Percentiles rank a stretch among this genome's conserved stretches.
These are phyloP conservation scores for Phytophthora tentaculata DNA, from an alignment of 352 stramenopile genomes.

Conservation along the genomic window DNA sequence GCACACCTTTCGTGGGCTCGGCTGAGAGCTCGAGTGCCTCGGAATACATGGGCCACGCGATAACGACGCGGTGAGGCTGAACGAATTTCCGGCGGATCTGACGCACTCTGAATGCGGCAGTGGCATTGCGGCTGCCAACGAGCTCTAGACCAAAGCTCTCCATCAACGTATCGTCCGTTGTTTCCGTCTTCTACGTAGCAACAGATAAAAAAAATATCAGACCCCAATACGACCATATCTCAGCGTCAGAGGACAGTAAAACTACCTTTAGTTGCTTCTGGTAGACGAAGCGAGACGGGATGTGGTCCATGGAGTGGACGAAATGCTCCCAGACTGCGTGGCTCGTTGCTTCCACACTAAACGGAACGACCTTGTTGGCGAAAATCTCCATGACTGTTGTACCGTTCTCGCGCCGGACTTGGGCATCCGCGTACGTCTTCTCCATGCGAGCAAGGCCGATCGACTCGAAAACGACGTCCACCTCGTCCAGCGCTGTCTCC, in stretches of 20 bases:
- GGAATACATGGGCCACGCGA: constrained; percentile 62
- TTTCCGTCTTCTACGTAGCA: constrained; percentile 48
- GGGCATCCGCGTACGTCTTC: constrained; percentile 53
- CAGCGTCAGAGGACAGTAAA: not conserved
- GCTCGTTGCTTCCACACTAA: constrained; percentile 44
- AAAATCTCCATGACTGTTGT: constrained; percentile 60
- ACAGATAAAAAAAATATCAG: constrained; percentile 21
- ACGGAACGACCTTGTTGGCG: constrained; percentile 65
- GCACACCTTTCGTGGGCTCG: constrained; percentile 57
- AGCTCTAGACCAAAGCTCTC: constrained; percentile 64
- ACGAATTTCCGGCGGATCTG: constrained; percentile 64
- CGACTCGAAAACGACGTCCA: constrained; percentile 58
- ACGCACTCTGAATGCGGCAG: constrained; percentile 57
- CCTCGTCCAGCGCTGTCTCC: constrained; percentile 46
- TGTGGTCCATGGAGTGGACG: constrained; percentile 59
- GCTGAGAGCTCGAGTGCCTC: constrained; percentile 60
- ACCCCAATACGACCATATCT: not conserved
- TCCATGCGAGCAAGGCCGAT: constrained; percentile 58
- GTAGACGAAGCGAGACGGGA: constrained; percentile 63
- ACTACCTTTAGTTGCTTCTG: constrained; percentile 57
- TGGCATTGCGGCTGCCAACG: constrained; percentile 52
- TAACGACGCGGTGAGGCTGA: constrained; percentile 57
- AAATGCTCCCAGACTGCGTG: constrained; percentile 64
- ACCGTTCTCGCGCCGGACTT: constrained; percentile 53
- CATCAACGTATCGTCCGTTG: constrained; percentile 56